Base-by-base conservation (phyloP, 352 stramenopile species). In the Pythium scleroteichum region DNA sequence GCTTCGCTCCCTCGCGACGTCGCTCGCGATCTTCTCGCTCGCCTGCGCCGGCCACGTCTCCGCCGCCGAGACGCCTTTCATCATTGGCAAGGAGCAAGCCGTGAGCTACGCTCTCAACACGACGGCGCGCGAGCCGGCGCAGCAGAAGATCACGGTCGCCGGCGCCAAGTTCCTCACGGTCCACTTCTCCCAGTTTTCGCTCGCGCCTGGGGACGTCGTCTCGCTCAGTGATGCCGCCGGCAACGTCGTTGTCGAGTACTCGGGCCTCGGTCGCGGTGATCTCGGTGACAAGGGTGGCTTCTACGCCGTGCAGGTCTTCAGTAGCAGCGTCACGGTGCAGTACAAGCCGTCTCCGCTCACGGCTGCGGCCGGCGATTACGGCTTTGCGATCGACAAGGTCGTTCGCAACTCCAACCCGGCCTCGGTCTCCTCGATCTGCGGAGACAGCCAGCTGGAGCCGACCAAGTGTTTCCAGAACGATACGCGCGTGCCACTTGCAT, bases 151-250 rank as follows among this genome's bases (percentile, higher is more conserved):
- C 50, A 33, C 44, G 3, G 38, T 54, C 5, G 19, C 51, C 10
- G 66, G 62, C 24, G 63, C 75, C 23, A 58, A 70, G 40, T 85
- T 80, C 57, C 29, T 85, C 40, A 73, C 65, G 0, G 49, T 85
- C 17, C 75, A 81, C 40, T 85, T 85, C 33, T 53, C 62, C 6
- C 40, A 63, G 0, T 79, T 85, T 38, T 19, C 67, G n/a, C 50
- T 85, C 45, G 32, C 68, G 4, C 26, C 64, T 4, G 70, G 73
- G 10, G 72, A 78, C 38, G 16, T 55, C 19, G 52, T 82, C 33
- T 60, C 56, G 22, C 38, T 82, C 14, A 58, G 53, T 24, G 64
- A 66, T n/a, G 42, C 55, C 0, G 56, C 68, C 19, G 65, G 64
- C 33, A 26, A 58, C 13, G 59, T 62, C 0, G 29, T 55, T 0